phyloP scores from a whole-genome alignment of 164 flowering plant species.

The Sedum album region DNA sequence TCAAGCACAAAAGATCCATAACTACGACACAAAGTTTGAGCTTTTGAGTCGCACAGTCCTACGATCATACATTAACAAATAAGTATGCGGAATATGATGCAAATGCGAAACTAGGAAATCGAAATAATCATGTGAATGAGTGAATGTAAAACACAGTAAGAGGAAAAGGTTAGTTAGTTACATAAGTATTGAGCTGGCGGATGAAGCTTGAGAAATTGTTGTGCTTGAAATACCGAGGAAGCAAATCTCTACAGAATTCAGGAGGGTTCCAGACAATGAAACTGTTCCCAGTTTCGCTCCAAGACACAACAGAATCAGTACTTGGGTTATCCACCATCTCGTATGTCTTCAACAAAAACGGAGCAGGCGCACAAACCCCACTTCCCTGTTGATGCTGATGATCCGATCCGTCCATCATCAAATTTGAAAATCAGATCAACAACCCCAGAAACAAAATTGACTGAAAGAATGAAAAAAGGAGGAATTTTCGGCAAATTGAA shows the following conservation, averaged over 20 bases:
- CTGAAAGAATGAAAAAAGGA: background rate
- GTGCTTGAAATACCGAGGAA: constrained; percentile 69
- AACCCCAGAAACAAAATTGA: background rate
- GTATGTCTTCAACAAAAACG: constrained; percentile 56
- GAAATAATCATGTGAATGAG: too few species aligned
- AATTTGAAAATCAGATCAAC: background rate
- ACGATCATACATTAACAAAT: background rate
- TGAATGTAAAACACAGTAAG: background rate
- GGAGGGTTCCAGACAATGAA: constrained; percentile 59
- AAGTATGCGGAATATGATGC: too few species aligned
- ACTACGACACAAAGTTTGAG: background rate
- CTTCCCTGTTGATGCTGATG: background rate
- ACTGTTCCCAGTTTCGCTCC: constrained; percentile 38
- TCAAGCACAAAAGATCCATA: too few species aligned
- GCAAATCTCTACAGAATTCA: constrained; percentile 46
- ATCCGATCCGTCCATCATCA: constrained; percentile 2
- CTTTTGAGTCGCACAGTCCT: too few species aligned
- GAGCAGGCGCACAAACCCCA: constrained; percentile 26
- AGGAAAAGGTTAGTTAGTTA: constrained; percentile 10
- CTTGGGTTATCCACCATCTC: constrained; percentile 56
- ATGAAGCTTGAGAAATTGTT: constrained; percentile 68
- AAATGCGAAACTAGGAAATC: too few species aligned
- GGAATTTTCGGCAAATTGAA: background rate
- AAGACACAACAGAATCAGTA: constrained; percentile 41
- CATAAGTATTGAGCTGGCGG: constrained; percentile 69